phyloP scores from a whole-genome alignment of 2,329 filamentous ascomycete genomes.

The Leptographium wingfieldii region DNA sequence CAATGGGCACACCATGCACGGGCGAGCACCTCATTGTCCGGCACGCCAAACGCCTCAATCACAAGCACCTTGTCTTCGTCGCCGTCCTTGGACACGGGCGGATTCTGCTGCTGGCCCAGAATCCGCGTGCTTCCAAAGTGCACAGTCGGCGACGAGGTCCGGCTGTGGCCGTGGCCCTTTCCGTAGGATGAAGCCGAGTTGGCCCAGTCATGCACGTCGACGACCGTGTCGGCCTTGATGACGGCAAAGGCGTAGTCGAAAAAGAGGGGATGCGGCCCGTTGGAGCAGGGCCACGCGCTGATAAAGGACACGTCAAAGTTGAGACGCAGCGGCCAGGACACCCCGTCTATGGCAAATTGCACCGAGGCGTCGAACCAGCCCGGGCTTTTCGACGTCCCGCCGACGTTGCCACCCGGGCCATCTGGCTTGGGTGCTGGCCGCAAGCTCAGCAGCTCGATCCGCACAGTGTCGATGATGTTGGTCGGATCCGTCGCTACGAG shows the following conservation, averaged over 20 bases:
- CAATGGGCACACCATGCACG: slow-evolving; percentile 68
- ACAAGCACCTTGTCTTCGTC: slow-evolving; percentile 56
- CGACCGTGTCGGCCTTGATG: slow-evolving; percentile 51
- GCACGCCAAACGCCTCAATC: slow-evolving; percentile 59
- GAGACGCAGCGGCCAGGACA: slow-evolving; percentile 50
- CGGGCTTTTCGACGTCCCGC: slow-evolving; percentile 16
- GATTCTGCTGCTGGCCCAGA: slow-evolving; percentile 6
- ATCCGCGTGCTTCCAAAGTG: slow-evolving; percentile 9
- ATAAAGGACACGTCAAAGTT: slow-evolving; percentile 55
- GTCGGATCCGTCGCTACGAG: slow-evolving; percentile 45
- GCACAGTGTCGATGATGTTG: slow-evolving; percentile 50
- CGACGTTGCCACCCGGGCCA: background rate
- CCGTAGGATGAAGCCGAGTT: slow-evolving; percentile 22
- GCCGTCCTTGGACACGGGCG: slow-evolving; percentile 19
- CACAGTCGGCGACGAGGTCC: slow-evolving; percentile 8
- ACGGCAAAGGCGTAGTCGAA: slow-evolving; percentile 54
- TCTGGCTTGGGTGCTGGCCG: slow-evolving; percentile 16
- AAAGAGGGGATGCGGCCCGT: slow-evolving; percentile 56
- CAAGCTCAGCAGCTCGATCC: slow-evolving; percentile 56
- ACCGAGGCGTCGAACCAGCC: slow-evolving; percentile 44
- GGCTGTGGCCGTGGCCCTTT: slow-evolving; percentile 9
- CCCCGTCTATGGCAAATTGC: slow-evolving; percentile 50
- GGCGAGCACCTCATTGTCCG: slow-evolving; percentile 64
- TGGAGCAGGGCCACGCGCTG: slow-evolving; percentile 49
- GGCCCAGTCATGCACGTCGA: slow-evolving; percentile 55